Percentiles rank a stretch among this genome's conserved stretches.
Evolutionary conservation across 768 basidiomycete genomes (phyloP).

Genomic region (Kwoniella dejecticola): DNA sequence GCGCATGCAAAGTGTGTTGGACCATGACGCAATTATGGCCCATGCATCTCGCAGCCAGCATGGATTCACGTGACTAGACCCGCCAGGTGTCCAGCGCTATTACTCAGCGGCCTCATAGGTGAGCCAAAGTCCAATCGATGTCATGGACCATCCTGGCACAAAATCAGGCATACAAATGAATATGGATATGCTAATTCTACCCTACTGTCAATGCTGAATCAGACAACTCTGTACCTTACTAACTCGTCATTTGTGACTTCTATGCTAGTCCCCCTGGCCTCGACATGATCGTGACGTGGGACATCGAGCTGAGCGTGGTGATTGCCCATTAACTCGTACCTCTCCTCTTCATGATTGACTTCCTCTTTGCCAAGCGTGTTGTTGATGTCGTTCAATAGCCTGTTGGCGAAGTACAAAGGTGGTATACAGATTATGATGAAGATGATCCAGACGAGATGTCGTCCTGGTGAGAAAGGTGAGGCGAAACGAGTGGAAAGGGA

Average conservation of each 20-base stretch:
- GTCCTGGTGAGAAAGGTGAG: conserved; percentile 22
- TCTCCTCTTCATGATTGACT: conserved; percentile 14
- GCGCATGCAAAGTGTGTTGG: too few relatives aligned
- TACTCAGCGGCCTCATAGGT: too few relatives aligned
- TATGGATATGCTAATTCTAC: too few relatives aligned
- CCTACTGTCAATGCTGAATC: neutral
- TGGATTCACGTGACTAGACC: too few relatives aligned
- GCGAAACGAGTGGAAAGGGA: conserved; percentile 35
- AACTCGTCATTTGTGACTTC: conserved; percentile 6
- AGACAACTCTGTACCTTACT: conserved; percentile 10
- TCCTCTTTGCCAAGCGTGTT: neutral
- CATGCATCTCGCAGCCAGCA: too few relatives aligned
- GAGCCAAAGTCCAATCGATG: too few relatives aligned
- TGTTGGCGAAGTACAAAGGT: conserved; percentile 26
- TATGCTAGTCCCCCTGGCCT: conserved; percentile 7
- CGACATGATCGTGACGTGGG: neutral
- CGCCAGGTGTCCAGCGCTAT: too few relatives aligned
- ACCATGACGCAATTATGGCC: too few relatives aligned
- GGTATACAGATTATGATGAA: conserved; percentile 29
- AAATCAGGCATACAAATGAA: too few relatives aligned
- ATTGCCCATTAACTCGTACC: conserved; percentile 20
- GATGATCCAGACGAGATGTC: conserved; percentile 42
- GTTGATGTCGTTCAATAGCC: conserved; percentile 4
- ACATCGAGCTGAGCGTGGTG: neutral
- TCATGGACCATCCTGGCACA: too few relatives aligned